These are phyloP conservation scores for Terfezia claveryi DNA, from an alignment of 495 filamentous ascomycete genomes.

Conservation along the genomic window DNA sequence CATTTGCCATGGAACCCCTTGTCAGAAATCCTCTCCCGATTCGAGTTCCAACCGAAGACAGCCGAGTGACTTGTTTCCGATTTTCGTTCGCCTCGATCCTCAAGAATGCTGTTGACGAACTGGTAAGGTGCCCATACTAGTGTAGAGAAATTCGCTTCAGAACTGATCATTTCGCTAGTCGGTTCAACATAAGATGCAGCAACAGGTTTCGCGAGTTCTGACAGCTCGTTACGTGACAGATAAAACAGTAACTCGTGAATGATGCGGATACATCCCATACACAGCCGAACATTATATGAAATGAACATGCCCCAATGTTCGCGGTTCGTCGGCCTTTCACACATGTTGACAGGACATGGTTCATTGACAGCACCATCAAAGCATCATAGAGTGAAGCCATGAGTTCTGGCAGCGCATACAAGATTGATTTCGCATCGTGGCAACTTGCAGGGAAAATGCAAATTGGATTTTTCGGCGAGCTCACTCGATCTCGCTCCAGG, in stretches of 20 bases:
- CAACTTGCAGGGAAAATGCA: background rate
- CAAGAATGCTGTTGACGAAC: conserved; percentile 7
- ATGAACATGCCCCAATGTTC: background rate
- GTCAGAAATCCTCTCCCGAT: conserved; percentile 15
- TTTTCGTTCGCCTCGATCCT: conserved; percentile 19
- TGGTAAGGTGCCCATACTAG: background rate
- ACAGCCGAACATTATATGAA: background rate
- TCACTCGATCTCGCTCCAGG: background rate
- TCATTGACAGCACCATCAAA: too few relatives aligned
- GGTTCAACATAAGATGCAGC: background rate
- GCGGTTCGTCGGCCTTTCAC: background rate
- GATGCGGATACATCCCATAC: background rate
- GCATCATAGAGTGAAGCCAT: background rate
- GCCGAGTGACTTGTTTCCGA: conserved; percentile 14
- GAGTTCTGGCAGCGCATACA: background rate
- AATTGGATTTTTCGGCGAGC: background rate
- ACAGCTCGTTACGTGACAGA: background rate
- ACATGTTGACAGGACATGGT: too few relatives aligned
- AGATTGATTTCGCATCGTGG: background rate
- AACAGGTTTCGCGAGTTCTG: background rate
- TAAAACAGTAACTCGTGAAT: background rate
- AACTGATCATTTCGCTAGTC: background rate
- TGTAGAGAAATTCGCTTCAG: background rate
- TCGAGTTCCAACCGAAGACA: conserved; percentile 19
- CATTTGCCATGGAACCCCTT: background rate